phyloP scores from a whole-genome alignment of 306 rosid species.

The Abrus pulchellus region DNA sequence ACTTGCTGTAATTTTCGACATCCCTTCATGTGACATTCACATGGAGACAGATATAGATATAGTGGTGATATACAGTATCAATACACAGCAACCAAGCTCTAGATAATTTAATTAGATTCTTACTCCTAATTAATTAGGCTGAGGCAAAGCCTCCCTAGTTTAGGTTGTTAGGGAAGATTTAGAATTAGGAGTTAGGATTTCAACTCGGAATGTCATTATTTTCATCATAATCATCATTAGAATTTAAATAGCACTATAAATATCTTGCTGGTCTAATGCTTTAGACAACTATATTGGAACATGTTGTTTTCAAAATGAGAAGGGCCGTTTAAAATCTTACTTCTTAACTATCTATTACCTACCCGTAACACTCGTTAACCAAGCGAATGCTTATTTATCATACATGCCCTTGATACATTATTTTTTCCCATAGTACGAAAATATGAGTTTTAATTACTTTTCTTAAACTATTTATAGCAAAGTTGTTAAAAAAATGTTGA shows the following conservation, averaged over 20 bases:
- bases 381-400: neutral
- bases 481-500: neutral
- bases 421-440: neutral
- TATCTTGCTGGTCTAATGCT: neutral
- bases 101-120: conserved; percentile 20
- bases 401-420: neutral
- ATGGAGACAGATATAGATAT: neutral
- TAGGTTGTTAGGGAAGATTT: conserved; percentile 43
- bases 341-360: neutral
- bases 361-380: neutral
- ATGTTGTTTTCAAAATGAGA: conserved; percentile 34
- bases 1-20: conserved; percentile 23
- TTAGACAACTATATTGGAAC: conserved; percentile 5
- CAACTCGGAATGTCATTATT: conserved; percentile 2
- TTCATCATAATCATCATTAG: conserved; percentile 38
- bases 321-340: neutral
- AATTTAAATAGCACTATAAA: neutral
- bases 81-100: conserved; percentile 4
- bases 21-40: conserved; percentile 30
- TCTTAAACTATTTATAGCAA: neutral
- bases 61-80: neutral
- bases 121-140: conserved; percentile 33
- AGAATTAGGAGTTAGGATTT: conserved; percentile 35
- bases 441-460: neutral
- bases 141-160: conserved; percentile 7